These are phyloP conservation scores for Trichoderma orchidacearum DNA, from an alignment of 495 filamentous ascomycete species.

Conservation along the genomic window DNA sequence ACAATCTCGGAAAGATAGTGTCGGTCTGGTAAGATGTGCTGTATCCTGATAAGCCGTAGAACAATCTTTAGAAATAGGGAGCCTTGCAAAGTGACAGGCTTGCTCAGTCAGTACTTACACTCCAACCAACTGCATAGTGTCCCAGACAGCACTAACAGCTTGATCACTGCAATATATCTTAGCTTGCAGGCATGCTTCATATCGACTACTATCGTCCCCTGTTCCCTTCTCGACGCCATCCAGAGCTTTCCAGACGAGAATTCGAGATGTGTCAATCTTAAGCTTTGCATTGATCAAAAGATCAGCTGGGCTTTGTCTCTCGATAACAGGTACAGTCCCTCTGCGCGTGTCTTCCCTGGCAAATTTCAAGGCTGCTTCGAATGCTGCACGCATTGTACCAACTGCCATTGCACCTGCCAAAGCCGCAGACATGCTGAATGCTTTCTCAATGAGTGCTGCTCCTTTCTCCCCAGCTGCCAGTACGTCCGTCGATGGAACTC, in stretches of 20 bases:
- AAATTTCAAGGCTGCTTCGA: slow-evolving; percentile 36
- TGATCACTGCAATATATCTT: slow-evolving; percentile 39
- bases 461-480: slow-evolving; percentile 31
- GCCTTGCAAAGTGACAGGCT: no score
- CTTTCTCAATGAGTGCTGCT: slow-evolving; percentile 16
- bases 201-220: slow-evolving; percentile 22
- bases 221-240: slow-evolving; percentile 24
- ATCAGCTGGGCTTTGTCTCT: slow-evolving; percentile 36
- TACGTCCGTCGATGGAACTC: slow-evolving; percentile 31
- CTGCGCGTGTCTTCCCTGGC: slow-evolving; percentile 26
- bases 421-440: slow-evolving; percentile 31
- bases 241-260: slow-evolving; percentile 38
- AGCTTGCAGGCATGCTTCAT: slow-evolving; percentile 33
- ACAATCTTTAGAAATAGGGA: not conserved
- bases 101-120: slow-evolving; percentile 18
- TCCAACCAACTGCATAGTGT: slow-evolving; percentile 36
- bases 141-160: slow-evolving; percentile 29
- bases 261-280: slow-evolving; percentile 34
- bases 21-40: slow-evolving; percentile 29
- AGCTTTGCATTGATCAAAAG: slow-evolving; percentile 39
- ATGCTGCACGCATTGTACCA: slow-evolving; percentile 38
- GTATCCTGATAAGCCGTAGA: slow-evolving; percentile 1
- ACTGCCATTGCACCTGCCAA: slow-evolving; percentile 40
- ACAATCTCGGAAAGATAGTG: slow-evolving; percentile 28
- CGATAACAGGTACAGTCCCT: slow-evolving; percentile 27